Conservation (phyloP, 2,329 filamentous ascomycete genomes). For the Cercospora berteroae region DNA sequence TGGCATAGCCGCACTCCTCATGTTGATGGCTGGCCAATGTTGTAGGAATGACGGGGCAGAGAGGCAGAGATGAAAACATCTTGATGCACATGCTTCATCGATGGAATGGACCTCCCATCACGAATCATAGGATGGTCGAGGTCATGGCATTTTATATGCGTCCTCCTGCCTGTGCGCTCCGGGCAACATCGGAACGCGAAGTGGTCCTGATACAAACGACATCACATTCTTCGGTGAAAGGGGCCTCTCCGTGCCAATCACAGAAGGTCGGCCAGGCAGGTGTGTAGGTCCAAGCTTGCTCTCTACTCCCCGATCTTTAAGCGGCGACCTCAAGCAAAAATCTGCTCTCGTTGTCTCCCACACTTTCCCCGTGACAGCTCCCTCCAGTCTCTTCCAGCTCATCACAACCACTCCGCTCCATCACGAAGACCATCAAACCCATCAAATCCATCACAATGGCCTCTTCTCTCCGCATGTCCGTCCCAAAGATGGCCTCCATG, state of each 20-base stretch:
- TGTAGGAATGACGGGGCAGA: neutral
- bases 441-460: slow-evolving; percentile 65
- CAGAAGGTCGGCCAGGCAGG: slow-evolving; percentile 16
- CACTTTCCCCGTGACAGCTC: slow-evolving; percentile 33
- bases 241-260: slow-evolving; percentile 26
- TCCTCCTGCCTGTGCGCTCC: slow-evolving; percentile 6
- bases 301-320: slow-evolving; percentile 28
- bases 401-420: slow-evolving; percentile 30
- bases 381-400: slow-evolving; percentile 27
- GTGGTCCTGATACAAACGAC: slow-evolving; percentile 18
- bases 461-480: slow-evolving; percentile 68
- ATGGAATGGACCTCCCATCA: neutral
- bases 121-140: neutral
- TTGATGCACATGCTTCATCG: neutral
- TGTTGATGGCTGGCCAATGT: neutral
- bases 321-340: slow-evolving; percentile 29
- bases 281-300: slow-evolving; percentile 25
- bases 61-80: neutral
- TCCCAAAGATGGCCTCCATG: slow-evolving; percentile 70
- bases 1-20: neutral
- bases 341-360: slow-evolving; percentile 28
- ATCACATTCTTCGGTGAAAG: slow-evolving; percentile 20
- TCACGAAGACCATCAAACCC: slow-evolving; percentile 21
- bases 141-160: slow-evolving; percentile 23
- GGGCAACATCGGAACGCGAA: slow-evolving; percentile 22